These are phyloP conservation scores for Salix dunnii DNA, from an alignment of 345 rosid species.

Conservation along the genomic window DNA sequence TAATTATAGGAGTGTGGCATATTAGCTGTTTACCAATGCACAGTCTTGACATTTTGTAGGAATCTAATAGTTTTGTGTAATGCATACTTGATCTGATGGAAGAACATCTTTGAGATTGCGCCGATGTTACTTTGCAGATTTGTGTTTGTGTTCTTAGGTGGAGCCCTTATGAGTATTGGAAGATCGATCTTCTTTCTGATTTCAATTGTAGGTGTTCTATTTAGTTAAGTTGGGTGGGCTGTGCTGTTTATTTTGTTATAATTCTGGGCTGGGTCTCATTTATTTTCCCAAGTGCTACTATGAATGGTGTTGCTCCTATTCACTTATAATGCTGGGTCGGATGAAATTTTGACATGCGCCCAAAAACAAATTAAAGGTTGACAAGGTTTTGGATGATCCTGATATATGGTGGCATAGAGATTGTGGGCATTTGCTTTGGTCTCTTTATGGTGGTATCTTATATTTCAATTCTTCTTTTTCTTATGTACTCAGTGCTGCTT, in stretches of 20 bases:
- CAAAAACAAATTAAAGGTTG: background rate
- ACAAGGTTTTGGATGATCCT: background rate
- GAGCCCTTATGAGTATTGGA: background rate
- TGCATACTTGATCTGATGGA: background rate
- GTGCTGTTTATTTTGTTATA: background rate
- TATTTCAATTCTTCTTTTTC: background rate
- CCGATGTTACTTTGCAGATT: background rate
- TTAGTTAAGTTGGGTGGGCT: background rate
- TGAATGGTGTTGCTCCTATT: background rate
- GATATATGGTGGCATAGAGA: background rate
- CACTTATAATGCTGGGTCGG: background rate
- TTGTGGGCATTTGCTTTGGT: background rate
- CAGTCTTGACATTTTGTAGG: background rate
- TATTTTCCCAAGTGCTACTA: background rate
- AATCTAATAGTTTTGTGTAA: background rate
- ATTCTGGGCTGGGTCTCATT: background rate
- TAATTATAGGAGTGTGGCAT: background rate
- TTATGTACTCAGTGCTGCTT: background rate
- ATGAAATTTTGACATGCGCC: background rate
- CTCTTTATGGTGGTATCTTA: background rate
- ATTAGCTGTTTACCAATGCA: background rate
- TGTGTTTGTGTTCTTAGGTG: background rate
- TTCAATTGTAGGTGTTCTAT: background rate
- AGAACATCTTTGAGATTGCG: background rate
- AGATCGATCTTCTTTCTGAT: background rate